These are phyloP conservation scores for Colletotrichum lupini DNA, from an alignment of 2,329 filamentous ascomycete species.

Conservation along the genomic window DNA sequence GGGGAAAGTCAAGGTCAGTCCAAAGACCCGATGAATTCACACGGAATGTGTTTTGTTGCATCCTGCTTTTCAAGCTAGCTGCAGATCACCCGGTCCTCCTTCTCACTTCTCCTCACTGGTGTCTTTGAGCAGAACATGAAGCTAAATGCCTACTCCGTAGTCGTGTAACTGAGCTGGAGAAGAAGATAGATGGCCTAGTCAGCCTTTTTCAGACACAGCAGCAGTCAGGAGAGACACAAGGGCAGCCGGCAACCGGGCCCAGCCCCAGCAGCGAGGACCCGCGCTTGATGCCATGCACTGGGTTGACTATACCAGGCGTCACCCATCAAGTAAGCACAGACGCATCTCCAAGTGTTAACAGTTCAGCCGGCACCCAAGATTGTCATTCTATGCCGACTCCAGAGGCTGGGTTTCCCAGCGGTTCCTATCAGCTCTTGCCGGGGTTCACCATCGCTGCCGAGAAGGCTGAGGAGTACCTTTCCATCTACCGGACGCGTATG, in stretches of 20 bases:
- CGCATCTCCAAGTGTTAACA: background rate
- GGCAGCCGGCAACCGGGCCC: background rate
- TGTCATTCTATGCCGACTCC: background rate
- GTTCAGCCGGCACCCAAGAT: background rate
- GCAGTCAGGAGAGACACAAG: background rate
- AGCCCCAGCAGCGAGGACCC: background rate
- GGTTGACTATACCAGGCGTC: background rate
- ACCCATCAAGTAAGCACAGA: background rate
- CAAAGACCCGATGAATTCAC: background rate
- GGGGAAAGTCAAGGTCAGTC: conserved; percentile 50
- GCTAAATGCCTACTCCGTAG: conserved; percentile 36
- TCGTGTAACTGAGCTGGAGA: conserved; percentile 50
- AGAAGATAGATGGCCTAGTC: conserved; percentile 53
- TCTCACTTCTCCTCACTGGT: background rate
- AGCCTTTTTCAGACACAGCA: conserved; percentile 48
- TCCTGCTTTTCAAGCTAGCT: background rate
- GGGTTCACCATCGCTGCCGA: conserved; percentile 46
- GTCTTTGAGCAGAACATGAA: background rate
- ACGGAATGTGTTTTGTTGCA: background rate
- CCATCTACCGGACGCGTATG: conserved; percentile 47
- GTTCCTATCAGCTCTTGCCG: conserved; percentile 42
- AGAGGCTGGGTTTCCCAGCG: background rate
- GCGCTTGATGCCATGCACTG: background rate
- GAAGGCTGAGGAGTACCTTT: conserved; percentile 47
- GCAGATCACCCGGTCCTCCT: background rate